Percentiles rank a stretch among this genome's conserved stretches.
Evolutionary conservation across 805 yeast genomes (phyloP).

Genomic region (Maudiozyma barnettii): DNA sequence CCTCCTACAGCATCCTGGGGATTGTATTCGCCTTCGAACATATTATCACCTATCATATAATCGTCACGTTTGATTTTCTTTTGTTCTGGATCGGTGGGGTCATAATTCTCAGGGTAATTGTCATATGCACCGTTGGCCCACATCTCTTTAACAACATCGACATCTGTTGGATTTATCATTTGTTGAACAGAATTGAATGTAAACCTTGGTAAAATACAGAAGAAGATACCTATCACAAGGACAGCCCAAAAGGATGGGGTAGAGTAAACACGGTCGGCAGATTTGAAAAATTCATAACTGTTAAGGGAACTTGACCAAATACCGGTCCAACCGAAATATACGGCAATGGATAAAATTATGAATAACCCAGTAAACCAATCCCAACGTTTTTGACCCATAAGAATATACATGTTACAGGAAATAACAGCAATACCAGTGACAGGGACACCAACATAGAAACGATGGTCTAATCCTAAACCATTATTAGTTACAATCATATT

Average conservation of each 20-base stretch:
- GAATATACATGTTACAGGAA: slow-evolving; percentile 55
- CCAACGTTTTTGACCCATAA: slow-evolving; percentile 69
- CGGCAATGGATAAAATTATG: slow-evolving; percentile 45
- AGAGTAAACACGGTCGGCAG: slow-evolving; percentile 60
- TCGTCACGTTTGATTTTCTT: slow-evolving; percentile 30
- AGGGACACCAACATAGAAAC: slow-evolving; percentile 63
- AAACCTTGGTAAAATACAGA: slow-evolving; percentile 63
- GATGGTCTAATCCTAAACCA: slow-evolving; percentile 56
- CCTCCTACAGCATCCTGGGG: neutral
- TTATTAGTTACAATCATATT: slow-evolving; percentile 39
- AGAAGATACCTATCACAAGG: slow-evolving; percentile 48
- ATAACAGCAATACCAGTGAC: slow-evolving; percentile 61
- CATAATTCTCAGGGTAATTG: slow-evolving; percentile 57
- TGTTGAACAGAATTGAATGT: slow-evolving; percentile 46
- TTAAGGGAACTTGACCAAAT: slow-evolving; percentile 54
- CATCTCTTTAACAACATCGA: slow-evolving; percentile 68
- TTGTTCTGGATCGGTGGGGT: slow-evolving; percentile 74
- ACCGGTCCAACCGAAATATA: slow-evolving; percentile 72
- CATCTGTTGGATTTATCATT: slow-evolving; percentile 52
- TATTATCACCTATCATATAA: neutral
- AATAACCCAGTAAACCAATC: slow-evolving; percentile 62
- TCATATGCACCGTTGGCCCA: slow-evolving; percentile 55
- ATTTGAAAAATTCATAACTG: slow-evolving; percentile 56
- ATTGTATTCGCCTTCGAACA: neutral
- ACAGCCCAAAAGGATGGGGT: slow-evolving; percentile 59